Percentiles rank a stretch among this genome's conserved stretches.
These are phyloP conservation scores for Penicillium taxi DNA, from an alignment of 495 filamentous ascomycete species.

Conservation along the genomic window DNA sequence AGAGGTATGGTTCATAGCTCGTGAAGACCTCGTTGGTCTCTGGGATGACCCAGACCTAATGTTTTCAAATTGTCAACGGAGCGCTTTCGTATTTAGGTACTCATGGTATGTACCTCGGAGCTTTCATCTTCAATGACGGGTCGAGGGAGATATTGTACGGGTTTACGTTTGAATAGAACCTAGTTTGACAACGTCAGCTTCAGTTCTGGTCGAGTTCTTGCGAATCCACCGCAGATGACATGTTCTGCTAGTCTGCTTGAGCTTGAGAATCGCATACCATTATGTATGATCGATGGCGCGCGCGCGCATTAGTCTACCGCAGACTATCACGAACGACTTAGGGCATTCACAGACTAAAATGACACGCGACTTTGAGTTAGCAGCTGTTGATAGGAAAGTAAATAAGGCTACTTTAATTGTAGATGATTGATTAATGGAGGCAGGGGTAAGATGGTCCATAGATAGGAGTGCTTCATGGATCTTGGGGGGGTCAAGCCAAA, in stretches of 20 bases:
- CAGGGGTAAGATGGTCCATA: too few species aligned
- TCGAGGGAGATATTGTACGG: slow-evolving; percentile 70
- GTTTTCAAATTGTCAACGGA: slow-evolving; percentile 5
- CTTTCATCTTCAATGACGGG: slow-evolving; percentile 72
- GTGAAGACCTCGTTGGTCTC: slow-evolving; percentile 86
- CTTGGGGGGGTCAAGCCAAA: too few species aligned
- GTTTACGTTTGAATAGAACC: slow-evolving; percentile 96
- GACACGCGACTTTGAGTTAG: slow-evolving; percentile 15
- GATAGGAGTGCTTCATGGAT: too few species aligned
- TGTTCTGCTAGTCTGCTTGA: slow-evolving; percentile 1
- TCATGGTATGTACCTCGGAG: slow-evolving; percentile 54
- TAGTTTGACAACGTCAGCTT: slow-evolving; percentile 31
- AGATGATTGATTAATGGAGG: too few species aligned
- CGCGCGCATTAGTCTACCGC: slow-evolving; percentile 27
- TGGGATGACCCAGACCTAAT: slow-evolving; percentile 82
- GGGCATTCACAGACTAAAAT: slow-evolving; percentile 20
- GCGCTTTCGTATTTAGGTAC: neutral
- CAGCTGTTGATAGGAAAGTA: neutral
- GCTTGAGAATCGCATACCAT: slow-evolving; percentile 28
- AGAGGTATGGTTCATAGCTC: slow-evolving; percentile 81
- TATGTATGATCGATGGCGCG: slow-evolving; percentile 17
- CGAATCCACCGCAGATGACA: slow-evolving; percentile 2
- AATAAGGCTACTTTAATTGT: too few species aligned
- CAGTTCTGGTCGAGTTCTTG: neutral
- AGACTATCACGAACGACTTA: slow-evolving; percentile 12